Conservation (phyloP, 1,284 basidiomycete genomes). For the Naganishia sp. region DNA sequence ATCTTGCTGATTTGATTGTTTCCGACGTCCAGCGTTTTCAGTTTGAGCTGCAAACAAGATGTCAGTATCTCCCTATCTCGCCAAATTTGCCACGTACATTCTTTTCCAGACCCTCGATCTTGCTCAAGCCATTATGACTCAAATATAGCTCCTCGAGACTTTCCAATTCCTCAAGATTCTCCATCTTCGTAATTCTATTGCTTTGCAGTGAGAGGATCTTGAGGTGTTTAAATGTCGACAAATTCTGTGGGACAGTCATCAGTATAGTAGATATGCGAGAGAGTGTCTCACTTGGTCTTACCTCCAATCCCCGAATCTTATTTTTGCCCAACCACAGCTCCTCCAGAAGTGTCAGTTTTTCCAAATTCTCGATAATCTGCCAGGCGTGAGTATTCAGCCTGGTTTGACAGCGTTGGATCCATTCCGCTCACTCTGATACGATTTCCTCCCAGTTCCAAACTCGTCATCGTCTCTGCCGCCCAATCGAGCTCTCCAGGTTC, state of each 20-base stretch:
- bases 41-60: constrained; percentile 60
- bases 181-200: constrained; percentile 87
- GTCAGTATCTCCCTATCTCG: not conserved
- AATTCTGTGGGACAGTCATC: constrained; percentile 51
- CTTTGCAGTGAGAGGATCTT: constrained; percentile 86
- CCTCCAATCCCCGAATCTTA: constrained; percentile 86
- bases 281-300: constrained; percentile 48
- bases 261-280: not conserved
- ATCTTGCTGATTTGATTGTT: constrained; percentile 78
- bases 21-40: constrained; percentile 84
- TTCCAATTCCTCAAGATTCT: constrained; percentile 70
- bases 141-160: constrained; percentile 89
- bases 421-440: constrained; percentile 68
- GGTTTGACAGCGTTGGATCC: too few relatives aligned
- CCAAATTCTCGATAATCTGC: constrained; percentile 84
- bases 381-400: not conserved
- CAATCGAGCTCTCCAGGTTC: constrained; percentile 62
- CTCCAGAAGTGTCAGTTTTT: constrained; percentile 76
- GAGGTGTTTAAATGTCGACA: constrained; percentile 68
- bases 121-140: constrained; percentile 86
- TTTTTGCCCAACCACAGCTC: constrained; percentile 98
- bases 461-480: constrained; percentile 66
- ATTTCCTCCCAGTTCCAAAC: constrained; percentile 92
- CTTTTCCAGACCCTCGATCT: constrained; percentile 80
- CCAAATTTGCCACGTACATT: constrained; percentile 62